Evolutionary conservation across 441 rosid species (phyloP), one percentile per base, ranked within the genome.

Genomic region (Adansonia rubrostipa): DNA sequence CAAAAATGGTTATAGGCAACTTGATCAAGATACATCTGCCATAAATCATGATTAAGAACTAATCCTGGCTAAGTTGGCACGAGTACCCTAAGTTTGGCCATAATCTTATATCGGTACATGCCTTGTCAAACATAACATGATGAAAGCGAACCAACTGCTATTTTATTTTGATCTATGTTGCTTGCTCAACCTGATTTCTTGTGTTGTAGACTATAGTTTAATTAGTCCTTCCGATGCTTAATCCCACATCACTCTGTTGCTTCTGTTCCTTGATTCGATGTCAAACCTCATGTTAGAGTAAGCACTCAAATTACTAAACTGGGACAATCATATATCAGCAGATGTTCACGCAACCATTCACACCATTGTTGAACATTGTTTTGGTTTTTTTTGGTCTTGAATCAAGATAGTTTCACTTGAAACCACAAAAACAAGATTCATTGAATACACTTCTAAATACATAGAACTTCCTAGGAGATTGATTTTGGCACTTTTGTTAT

Each of bases 131-230:
- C 33, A 54, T n/a, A 57, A 15, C 36, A 20, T 48, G 42, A 19
- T 56, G 75, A 73, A 73, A 73, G 13, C 19, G 40, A 73, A 42
- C 48, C 6, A 58, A 44, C 54, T 11, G 66, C 42, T 57, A 36
- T 73, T n/a, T 19, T 73, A 19, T 57, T 58, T 58, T 42, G 40
- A 19, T 73, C 58, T n/a, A 53, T 53, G 75, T 54, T 54, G 75
- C 75, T 54, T 54, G 63, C 54, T 33, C 36, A 71, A n/a, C 75
- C 15, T 33, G 62, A 51, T 53, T 48, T 57, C 76, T 15, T 56
- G 51, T 56, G 48, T 17, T 65, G 5, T 40, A 15, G 48, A 65
- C 70, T 40, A 20, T 65, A 8, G 70, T 40, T 65, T 40, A 15
- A 36, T 36, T 36, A 36, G 11, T 2, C 13, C 11, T 4, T 36